Percentiles rank a stretch among this genome's conserved stretches.
Evolutionary conservation across 805 yeast genomes (phyloP).

Genomic region (Cyberlindnera xylosilytica): DNA sequence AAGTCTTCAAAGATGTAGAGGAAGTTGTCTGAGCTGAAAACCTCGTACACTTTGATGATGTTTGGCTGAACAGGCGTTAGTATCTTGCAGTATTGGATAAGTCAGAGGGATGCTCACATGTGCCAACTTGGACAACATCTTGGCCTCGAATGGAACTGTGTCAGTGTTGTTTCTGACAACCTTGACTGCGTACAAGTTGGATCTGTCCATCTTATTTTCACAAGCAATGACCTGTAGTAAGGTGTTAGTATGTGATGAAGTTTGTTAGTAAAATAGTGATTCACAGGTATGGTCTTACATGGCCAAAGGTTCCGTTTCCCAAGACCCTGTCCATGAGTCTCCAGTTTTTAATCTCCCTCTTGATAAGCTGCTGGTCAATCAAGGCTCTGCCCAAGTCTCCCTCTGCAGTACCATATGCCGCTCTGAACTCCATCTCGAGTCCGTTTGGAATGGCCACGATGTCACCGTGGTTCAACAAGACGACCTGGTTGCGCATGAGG

Average conservation of each 20-base stretch:
- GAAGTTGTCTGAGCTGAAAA: slow-evolving; percentile 27
- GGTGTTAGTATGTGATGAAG: too few relatives aligned
- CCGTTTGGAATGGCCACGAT: slow-evolving; percentile 35
- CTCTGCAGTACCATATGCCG: slow-evolving; percentile 17
- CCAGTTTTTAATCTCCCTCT: slow-evolving; percentile 37
- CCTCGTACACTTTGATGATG: slow-evolving; percentile 42
- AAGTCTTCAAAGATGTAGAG: slow-evolving; percentile 48
- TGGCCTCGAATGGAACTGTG: slow-evolving; percentile 39
- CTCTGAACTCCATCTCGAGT: slow-evolving; percentile 20
- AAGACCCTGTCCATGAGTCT: slow-evolving; percentile 36
- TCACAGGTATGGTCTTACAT: slow-evolving; percentile 31
- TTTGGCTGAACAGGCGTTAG: slow-evolving; percentile 36
- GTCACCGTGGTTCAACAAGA: slow-evolving; percentile 38
- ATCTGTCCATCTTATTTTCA: slow-evolving; percentile 17
- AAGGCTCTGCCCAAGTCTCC: slow-evolving; percentile 12
- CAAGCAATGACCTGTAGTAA: slow-evolving; percentile 33
- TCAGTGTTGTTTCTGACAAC: slow-evolving; percentile 33
- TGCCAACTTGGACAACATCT: slow-evolving; percentile 34
- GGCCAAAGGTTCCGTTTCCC: slow-evolving; percentile 60
- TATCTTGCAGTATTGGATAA: not conserved
- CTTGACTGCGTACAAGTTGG: slow-evolving; percentile 47
- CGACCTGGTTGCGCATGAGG: slow-evolving; percentile 31
- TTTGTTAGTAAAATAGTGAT: too few relatives aligned
- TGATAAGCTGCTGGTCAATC: slow-evolving; percentile 23
- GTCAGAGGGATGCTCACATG: slow-evolving; percentile 35